These are phyloP conservation scores for Cyphellophora europaea DNA, from an alignment of 2,329 filamentous ascomycete genomes.

Conservation along the genomic window DNA sequence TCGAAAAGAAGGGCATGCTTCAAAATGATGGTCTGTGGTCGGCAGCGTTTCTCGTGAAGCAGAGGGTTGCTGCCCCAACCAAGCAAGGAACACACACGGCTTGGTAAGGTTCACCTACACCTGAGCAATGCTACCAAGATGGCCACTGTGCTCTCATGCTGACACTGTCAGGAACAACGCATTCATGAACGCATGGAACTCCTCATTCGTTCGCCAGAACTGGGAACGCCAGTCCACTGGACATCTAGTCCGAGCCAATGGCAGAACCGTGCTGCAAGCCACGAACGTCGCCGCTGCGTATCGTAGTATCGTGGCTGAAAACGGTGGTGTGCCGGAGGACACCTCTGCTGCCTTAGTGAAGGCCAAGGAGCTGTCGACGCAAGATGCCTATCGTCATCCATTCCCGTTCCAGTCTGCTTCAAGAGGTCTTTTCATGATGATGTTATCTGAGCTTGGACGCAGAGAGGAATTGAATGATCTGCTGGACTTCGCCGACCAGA, in stretches of 20 bases:
- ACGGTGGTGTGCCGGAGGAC: too few relatives aligned
- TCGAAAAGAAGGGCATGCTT: constrained; percentile 23
- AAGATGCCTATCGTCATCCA: too few relatives aligned
- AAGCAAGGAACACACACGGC: constrained; percentile 19
- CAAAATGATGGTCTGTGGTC: constrained; percentile 20
- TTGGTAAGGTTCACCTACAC: constrained; percentile 19
- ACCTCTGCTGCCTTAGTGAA: too few relatives aligned
- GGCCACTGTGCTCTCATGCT: neutral
- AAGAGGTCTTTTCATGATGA: constrained; percentile 21
- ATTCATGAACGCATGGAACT: constrained; percentile 31
- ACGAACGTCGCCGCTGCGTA: constrained; percentile 17
- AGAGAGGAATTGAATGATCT: constrained; percentile 7
- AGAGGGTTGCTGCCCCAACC: constrained; percentile 17
- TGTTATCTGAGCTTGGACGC: constrained; percentile 21
- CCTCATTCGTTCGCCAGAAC: constrained; percentile 19
- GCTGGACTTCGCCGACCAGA: constrained; percentile 7
- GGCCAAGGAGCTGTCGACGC: too few relatives aligned
- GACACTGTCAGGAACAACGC: constrained; percentile 19
- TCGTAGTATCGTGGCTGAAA: constrained; percentile 15
- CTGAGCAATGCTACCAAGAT: neutral
- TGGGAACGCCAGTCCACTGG: constrained; percentile 20
- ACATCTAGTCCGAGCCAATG: constrained; percentile 20
- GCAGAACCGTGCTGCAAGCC: constrained; percentile 18
- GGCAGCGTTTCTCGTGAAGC: constrained; percentile 21
- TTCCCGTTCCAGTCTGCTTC: too few relatives aligned